phyloP scores from a whole-genome alignment of 805 yeast species.

The Metschnikowia continentalis region DNA sequence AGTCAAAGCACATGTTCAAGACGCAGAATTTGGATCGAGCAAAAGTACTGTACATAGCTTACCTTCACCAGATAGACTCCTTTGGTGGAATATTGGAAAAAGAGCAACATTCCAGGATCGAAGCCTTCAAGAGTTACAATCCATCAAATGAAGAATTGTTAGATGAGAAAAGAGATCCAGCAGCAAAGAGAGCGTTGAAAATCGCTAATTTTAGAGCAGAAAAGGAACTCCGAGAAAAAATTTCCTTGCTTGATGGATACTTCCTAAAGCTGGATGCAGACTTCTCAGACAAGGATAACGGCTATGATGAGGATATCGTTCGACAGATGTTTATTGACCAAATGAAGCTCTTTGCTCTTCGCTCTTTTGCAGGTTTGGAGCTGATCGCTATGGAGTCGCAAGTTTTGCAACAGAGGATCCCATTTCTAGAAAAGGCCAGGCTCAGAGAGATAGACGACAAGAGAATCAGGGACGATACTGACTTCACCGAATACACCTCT shows the following conservation, averaged over 20 bases:
- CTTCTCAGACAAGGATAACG: constrained; percentile 5
- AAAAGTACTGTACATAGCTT: constrained; percentile 40
- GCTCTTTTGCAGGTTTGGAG: constrained; percentile 55
- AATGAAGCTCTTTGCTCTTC: constrained; percentile 47
- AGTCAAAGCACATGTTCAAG: constrained; percentile 13
- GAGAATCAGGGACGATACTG: constrained; percentile 5
- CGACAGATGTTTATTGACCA: constrained; percentile 55
- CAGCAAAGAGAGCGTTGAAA: constrained; percentile 59
- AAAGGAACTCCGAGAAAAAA: constrained; percentile 45
- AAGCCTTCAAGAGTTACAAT: constrained; percentile 35
- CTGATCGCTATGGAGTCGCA: constrained; percentile 61
- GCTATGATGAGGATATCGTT: constrained; percentile 41
- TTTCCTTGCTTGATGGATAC: constrained; percentile 36
- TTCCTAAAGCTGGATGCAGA: constrained; percentile 12
- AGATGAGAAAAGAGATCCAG: constrained; percentile 29
- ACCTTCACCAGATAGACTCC: constrained; percentile 14
- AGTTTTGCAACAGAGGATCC: constrained; percentile 36
- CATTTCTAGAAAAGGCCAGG: not conserved
- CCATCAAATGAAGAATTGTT: constrained; percentile 41
- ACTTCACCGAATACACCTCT: constrained; percentile 55
- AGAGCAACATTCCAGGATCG: constrained; percentile 34
- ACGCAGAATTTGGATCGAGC: constrained; percentile 28
- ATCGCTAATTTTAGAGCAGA: constrained; percentile 64
- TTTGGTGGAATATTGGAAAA: constrained; percentile 31
- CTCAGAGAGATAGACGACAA: constrained; percentile 6